phyloP scores from a whole-genome alignment of 495 filamentous ascomycete genomes.

The Penicillium roqueforti region DNA sequence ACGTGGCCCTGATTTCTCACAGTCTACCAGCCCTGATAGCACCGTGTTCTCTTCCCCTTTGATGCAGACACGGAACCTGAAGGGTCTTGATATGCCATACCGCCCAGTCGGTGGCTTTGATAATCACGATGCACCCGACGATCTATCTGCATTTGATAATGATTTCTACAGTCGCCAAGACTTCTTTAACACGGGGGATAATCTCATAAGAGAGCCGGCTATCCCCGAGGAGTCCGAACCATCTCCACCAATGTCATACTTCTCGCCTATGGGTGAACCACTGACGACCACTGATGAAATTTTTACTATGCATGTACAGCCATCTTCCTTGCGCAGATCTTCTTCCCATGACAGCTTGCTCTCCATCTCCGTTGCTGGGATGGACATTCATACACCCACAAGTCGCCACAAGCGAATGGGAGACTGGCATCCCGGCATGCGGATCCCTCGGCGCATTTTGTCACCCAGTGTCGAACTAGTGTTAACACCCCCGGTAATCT shows the following conservation, averaged over 20 bases:
- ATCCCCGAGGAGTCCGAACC: conserved; percentile 45
- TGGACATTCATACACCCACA: conserved; percentile 48
- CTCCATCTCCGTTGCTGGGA: conserved; percentile 46
- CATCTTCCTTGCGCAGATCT: conserved; percentile 34
- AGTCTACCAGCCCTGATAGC: conserved; percentile 72
- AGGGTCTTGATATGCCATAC: conserved; percentile 50
- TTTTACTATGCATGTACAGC: conserved; percentile 15
- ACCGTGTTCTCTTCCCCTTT: conserved; percentile 51
- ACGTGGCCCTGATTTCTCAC: conserved; percentile 53
- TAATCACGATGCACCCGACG: conserved; percentile 13
- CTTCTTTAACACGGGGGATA: conserved; percentile 13
- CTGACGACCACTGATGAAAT: conserved; percentile 7
- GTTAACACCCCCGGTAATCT: conserved; percentile 43
- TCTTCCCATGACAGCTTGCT: conserved; percentile 51
- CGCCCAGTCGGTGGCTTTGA: conserved; percentile 38
- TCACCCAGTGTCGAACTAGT: conserved; percentile 31
- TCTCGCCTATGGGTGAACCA: conserved; percentile 1
- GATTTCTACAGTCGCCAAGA: conserved; percentile 20
- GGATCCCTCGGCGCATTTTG: conserved; percentile 36
- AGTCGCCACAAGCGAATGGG: conserved; percentile 36
- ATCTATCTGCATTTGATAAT: conserved; percentile 20
- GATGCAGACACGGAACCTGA: conserved; percentile 43
- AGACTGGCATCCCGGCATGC: conserved; percentile 28
- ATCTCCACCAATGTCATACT: conserved; percentile 12
- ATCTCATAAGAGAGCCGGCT: conserved; percentile 23